Base-by-base conservation (phyloP, 176 grass and related monocot genomes). In the Melocanna baccifera region DNA sequence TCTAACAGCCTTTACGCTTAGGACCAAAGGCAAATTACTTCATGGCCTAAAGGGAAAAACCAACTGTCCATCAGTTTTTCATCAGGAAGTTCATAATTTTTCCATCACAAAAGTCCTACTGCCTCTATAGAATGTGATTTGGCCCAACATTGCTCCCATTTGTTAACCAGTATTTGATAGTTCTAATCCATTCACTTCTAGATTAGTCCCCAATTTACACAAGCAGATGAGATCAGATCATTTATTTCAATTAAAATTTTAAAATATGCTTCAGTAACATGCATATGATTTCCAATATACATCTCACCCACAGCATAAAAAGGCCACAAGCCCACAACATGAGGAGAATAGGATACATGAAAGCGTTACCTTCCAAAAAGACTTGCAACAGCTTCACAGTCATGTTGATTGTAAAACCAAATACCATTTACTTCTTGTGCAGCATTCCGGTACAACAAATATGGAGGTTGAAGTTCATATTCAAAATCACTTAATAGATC, bases 401-500 rank as follows among this genome's bases (percentile, higher is more conserved):
- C 92, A 41, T 88, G 75, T 79, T 92, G 87, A n/a, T 91, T 94
- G 71, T 97, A 97, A 91, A 97, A 97, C 95, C 95, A 97, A 73
- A 97, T 93, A 61, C 90, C 95, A 90, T 94, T 92, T 62, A 93
- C 92, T 87, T 97, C 91, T 77, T 94, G 92, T 69, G 90, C 78
- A 14, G 92, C 95, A 93, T 97, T 97, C 36, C 90, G 87, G 62
- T 97, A 94, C 59, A 94, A 79, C 43, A 97, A 75, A 93, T 97
- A 94, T 51, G 95, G 95, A 75, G 92, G 92, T 61, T 97, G 94
- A 57, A 92, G 88, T 85, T 97, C 94, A 43, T 97, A 97, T 75
- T 94, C 94, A 77, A 97, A 97, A 92, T 94, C 88, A 76, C 94
- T 92, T 69, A 97, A 91, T n/a, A 97, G 73, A 90, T 97, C 92